Conservation (phyloP, 2,329 filamentous ascomycete species). For the Fusarium brevicatenulatum region DNA sequence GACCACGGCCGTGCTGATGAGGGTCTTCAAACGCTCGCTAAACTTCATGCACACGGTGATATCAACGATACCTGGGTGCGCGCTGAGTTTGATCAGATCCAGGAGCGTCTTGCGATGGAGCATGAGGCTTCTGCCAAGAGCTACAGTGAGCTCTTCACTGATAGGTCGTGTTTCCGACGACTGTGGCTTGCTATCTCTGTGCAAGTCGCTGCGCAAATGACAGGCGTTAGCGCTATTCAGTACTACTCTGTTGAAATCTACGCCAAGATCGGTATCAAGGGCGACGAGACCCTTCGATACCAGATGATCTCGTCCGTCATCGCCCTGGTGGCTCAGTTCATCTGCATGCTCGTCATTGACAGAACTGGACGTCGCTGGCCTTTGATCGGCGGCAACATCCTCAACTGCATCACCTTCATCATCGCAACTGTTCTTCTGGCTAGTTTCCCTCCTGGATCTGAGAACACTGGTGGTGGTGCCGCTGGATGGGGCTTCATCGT, state of each 20-base stretch:
- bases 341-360: constrained; percentile 76
- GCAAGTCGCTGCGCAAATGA: constrained; percentile 79
- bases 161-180: constrained; percentile 71
- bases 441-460: constrained; percentile 19
- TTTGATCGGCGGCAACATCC: constrained; percentile 75
- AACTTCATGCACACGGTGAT: constrained; percentile 75
- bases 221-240: constrained; percentile 77
- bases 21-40: constrained; percentile 72
- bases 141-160: constrained; percentile 72
- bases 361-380: constrained; percentile 75
- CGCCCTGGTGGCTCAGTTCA: constrained; percentile 10
- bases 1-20: constrained; percentile 71
- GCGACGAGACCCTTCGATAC: constrained; percentile 72
- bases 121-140: constrained; percentile 73
- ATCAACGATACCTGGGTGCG: constrained; percentile 73
- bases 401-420: constrained; percentile 69
- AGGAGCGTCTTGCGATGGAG: constrained; percentile 71
- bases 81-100: constrained; percentile 76
- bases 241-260: constrained; percentile 73
- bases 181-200: constrained; percentile 74
- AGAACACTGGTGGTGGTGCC: not conserved
- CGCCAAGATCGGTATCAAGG: constrained; percentile 58
- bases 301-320: constrained; percentile 78
- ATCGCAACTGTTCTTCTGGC: constrained; percentile 29
- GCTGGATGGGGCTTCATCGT: constrained; percentile 52